Evolutionary conservation across 129 eudicot genomes (phyloP).

Genomic region (Artemisia tridentata): DNA sequence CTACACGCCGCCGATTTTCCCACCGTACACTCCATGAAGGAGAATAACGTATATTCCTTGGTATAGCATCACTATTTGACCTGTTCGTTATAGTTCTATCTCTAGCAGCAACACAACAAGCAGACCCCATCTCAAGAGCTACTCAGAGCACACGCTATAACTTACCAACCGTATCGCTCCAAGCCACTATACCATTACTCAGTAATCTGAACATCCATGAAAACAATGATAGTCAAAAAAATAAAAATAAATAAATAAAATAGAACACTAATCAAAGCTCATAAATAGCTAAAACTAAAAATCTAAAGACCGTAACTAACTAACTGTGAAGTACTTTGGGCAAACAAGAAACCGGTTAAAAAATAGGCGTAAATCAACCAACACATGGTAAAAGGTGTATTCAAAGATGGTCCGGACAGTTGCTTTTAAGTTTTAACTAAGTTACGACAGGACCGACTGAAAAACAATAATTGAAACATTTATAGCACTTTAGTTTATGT

Average conservation of each 20-base stretch:
- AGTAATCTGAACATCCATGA: slow-evolving; percentile 23
- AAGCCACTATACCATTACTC: slow-evolving; percentile 15
- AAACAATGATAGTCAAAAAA: slow-evolving; percentile 7
- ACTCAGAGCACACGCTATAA: slow-evolving; percentile 24
- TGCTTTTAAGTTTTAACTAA: slow-evolving; percentile 15
- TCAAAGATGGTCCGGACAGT: background rate
- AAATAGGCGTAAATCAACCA: background rate
- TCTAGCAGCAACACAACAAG: slow-evolving; percentile 96
- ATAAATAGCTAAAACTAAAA: background rate
- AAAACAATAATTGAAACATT: slow-evolving; percentile 11
- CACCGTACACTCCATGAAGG: slow-evolving; percentile 97
- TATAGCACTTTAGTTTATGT: background rate
- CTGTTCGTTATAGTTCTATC: slow-evolving; percentile 75
- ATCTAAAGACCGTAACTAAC: background rate
- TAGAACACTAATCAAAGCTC: background rate
- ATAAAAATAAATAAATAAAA: too few species aligned
- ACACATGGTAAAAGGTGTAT: slow-evolving; percentile 10
- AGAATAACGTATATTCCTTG: slow-evolving; percentile 70
- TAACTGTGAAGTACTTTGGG: background rate
- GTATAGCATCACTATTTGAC: slow-evolving; percentile 50
- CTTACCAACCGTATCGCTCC: slow-evolving; percentile 17
- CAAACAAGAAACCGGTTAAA: slow-evolving; percentile 4
- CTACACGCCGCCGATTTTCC: slow-evolving; percentile 92
- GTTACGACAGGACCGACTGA: background rate
- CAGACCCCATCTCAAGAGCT: slow-evolving; percentile 70